These are phyloP conservation scores for Metschnikowia peoriensis DNA, from an alignment of 805 yeast genomes.

Conservation along the genomic window DNA sequence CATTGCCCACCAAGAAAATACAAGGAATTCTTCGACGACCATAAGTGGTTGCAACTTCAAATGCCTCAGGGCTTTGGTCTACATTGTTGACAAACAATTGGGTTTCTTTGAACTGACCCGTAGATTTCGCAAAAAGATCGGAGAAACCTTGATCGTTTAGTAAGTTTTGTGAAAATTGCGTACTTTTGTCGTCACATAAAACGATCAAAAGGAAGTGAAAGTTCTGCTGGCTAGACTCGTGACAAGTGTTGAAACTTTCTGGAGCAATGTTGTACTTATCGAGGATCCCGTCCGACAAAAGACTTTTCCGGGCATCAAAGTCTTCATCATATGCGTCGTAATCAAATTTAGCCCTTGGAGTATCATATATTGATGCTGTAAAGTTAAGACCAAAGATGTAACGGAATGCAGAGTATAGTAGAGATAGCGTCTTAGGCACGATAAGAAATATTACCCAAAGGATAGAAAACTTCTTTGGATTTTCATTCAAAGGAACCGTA, in stretches of 20 bases:
- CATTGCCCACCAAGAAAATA: constrained; percentile 37
- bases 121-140: constrained; percentile 17
- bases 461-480: constrained; percentile 16
- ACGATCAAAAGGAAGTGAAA: constrained; percentile 36
- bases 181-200: constrained; percentile 27
- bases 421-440: constrained; percentile 51
- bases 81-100: constrained; percentile 31
- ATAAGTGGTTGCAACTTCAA: constrained; percentile 36
- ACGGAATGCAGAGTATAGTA: constrained; percentile 37
- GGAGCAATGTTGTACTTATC: constrained; percentile 11
- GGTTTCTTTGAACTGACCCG: constrained; percentile 29
- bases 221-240: constrained; percentile 27
- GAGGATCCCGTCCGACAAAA: background rate
- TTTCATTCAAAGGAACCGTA: background rate
- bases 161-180: constrained; percentile 18
- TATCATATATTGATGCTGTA: constrained; percentile 15
- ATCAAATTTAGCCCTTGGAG: constrained; percentile 26
- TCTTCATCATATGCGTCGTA: constrained; percentile 25
- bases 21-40: constrained; percentile 32
- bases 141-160: constrained; percentile 18
- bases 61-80: constrained; percentile 34
- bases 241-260: constrained; percentile 29
- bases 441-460: constrained; percentile 53
- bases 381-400: constrained; percentile 23
- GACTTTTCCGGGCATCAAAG: constrained; percentile 6